phyloP scores from a whole-genome alignment of 148 eudicot species.

The Oxyria digyna region DNA sequence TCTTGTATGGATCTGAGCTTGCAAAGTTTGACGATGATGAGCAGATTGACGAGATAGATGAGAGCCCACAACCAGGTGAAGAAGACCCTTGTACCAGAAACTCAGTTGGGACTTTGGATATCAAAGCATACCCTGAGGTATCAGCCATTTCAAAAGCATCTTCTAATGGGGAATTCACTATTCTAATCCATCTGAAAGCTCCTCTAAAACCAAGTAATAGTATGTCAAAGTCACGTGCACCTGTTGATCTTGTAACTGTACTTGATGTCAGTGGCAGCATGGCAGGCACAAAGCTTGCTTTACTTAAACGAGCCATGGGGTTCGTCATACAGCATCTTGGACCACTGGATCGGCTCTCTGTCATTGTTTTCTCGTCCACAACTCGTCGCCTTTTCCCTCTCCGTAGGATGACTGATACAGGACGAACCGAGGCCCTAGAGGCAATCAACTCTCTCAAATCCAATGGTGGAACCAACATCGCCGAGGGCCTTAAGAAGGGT shows the following conservation, averaged over 20 bases:
- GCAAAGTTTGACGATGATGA: constrained; percentile 6
- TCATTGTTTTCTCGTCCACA: constrained; percentile 17
- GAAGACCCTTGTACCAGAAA: neutral
- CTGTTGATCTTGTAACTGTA: constrained; percentile 24
- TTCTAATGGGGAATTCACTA: constrained; percentile 9
- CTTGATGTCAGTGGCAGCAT: constrained; percentile 29
- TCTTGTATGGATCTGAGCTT: constrained; percentile 1
- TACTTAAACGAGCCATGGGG: constrained; percentile 17
- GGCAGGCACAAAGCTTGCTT: constrained; percentile 19
- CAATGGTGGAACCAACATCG: constrained; percentile 21
- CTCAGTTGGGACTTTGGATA: neutral
- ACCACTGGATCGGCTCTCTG: constrained; percentile 18
- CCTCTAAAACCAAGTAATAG: constrained; percentile 9
- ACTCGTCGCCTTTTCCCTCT: constrained; percentile 19
- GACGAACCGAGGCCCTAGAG: constrained; percentile 14
- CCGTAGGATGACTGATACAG: constrained; percentile 16
- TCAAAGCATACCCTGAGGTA: constrained; percentile 1
- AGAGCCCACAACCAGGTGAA: neutral
- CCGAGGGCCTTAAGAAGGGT: constrained; percentile 19
- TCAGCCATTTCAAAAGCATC: neutral
- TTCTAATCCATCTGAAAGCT: constrained; percentile 19
- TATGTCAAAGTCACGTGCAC: constrained; percentile 11
- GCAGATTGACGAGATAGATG: neutral
- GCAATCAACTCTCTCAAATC: constrained; percentile 15
- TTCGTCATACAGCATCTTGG: constrained; percentile 16